Conservation (phyloP, 495 filamentous ascomycete species). For the Lepraria neglecta region DNA sequence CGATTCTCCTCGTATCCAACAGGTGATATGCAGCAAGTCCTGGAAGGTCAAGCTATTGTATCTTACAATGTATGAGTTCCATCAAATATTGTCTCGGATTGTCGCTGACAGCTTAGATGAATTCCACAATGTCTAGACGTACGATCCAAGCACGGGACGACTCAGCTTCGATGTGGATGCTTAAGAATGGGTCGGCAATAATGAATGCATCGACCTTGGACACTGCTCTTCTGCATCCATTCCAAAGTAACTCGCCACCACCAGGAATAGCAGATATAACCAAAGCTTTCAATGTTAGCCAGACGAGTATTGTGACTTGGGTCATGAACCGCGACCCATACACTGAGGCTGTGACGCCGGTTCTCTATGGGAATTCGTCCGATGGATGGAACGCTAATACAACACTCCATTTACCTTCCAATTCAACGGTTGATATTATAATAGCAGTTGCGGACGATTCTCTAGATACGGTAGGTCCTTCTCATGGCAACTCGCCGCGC, state of each 20-base stretch:
- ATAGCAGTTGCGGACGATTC: background rate
- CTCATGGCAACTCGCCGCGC: background rate
- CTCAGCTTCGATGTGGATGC: background rate
- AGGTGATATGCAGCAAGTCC: background rate
- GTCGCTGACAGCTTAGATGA: background rate
- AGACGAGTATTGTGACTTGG: background rate
- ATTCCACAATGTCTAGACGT: background rate
- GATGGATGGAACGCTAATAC: slow-evolving; percentile 2
- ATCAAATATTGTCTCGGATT: background rate
- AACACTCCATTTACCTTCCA: background rate
- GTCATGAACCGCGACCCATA: background rate
- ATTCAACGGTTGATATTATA: background rate
- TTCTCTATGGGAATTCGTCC: background rate
- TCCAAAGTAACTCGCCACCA: background rate
- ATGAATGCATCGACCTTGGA: background rate
- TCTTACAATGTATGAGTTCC: background rate
- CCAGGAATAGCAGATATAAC: background rate
- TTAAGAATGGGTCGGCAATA: background rate
- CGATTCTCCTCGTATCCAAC: background rate
- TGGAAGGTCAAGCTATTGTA: background rate
- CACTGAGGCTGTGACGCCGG: background rate
- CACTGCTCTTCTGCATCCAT: background rate
- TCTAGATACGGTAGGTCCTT: background rate
- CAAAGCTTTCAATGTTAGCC: background rate
- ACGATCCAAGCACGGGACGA: background rate